phyloP scores from a whole-genome alignment of 768 basidiomycete genomes.

The Gymnopilus dilepis region DNA sequence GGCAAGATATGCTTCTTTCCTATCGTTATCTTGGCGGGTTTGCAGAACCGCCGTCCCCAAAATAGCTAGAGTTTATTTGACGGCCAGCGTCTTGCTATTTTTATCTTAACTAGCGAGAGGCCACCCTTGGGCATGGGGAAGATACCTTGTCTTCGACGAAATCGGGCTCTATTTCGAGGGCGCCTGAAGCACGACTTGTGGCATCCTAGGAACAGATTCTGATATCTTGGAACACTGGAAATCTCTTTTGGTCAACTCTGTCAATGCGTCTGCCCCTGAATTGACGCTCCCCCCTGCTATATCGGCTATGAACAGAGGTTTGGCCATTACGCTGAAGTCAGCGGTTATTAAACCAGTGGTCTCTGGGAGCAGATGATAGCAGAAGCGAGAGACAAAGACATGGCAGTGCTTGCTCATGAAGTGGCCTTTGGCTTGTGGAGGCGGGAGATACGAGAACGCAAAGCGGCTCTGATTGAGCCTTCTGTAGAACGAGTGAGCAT shows the following conservation, averaged over 20 bases:
- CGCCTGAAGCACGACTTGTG: too few species aligned
- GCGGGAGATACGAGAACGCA: background rate
- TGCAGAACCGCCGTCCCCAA: background rate
- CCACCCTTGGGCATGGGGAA: too few species aligned
- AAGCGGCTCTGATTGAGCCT: background rate
- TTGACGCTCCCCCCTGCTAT: conserved; percentile 53
- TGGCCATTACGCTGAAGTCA: conserved; percentile 38
- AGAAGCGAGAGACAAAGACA: conserved; percentile 19
- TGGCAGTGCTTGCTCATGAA: background rate
- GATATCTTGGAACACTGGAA: too few species aligned
- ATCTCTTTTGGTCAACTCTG: background rate
- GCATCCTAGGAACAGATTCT: too few species aligned
- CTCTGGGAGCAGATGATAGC: conserved; percentile 19
- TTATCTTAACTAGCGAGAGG: background rate
- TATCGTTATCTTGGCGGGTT: background rate
- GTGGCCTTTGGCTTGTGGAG: background rate
- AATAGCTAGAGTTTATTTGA: background rate
- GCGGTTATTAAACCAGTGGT: conserved; percentile 13
- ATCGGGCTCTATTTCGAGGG: too few species aligned
- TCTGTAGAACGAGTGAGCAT: background rate
- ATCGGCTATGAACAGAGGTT: conserved; percentile 64
- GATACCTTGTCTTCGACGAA: too few species aligned
- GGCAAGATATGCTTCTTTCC: background rate
- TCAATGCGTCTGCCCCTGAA: conserved; percentile 6
- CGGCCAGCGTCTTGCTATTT: background rate